Evolutionary conservation across 108 stramenopile genomes (phyloP).

Genomic region (Tribonema minus): DNA sequence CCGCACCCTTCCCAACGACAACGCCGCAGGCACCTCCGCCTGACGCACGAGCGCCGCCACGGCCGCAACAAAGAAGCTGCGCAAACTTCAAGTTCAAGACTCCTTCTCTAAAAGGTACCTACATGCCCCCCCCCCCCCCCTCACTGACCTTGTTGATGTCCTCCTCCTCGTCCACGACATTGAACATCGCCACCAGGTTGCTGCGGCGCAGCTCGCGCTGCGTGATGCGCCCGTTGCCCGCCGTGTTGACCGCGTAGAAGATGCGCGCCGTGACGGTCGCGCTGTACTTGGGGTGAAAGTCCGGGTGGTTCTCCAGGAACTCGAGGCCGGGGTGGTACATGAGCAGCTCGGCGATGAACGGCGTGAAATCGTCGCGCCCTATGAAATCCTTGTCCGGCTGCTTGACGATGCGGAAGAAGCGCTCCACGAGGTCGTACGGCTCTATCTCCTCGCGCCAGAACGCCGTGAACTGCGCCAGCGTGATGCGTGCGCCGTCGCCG

Average conservation of each 20-base stretch:
- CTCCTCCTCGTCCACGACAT: slow-evolving; percentile 84
- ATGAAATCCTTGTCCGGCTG: slow-evolving; percentile 72
- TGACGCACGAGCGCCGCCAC: too few species aligned
- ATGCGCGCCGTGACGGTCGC: slow-evolving; percentile 94
- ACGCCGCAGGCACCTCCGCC: too few species aligned
- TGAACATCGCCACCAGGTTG: slow-evolving; percentile 75
- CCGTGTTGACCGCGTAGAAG: slow-evolving; percentile 79
- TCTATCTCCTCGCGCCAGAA: slow-evolving; percentile 84
- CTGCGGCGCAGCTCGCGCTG: slow-evolving; percentile 75
- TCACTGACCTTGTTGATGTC: slow-evolving; percentile 95
- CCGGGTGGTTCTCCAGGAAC: slow-evolving; percentile 83
- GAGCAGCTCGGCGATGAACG: slow-evolving; percentile 82
- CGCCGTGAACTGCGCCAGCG: slow-evolving; percentile 64
- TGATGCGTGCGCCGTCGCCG: slow-evolving; percentile 15
- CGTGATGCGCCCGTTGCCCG: slow-evolving; percentile 74
- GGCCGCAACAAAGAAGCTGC: too few species aligned
- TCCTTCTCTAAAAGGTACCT: too few species aligned
- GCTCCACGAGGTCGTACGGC: slow-evolving; percentile 76
- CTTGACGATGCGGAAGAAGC: slow-evolving; percentile 86
- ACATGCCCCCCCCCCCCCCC: too few species aligned
- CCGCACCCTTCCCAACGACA: background rate
- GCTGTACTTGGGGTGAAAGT: slow-evolving; percentile 95
- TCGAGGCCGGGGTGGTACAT: slow-evolving; percentile 77
- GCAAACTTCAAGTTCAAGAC: too few species aligned
- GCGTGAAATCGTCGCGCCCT: slow-evolving; percentile 81